Base-by-base conservation (phyloP, 805 yeast genomes). In the Blastobotrys attinorum region DNA sequence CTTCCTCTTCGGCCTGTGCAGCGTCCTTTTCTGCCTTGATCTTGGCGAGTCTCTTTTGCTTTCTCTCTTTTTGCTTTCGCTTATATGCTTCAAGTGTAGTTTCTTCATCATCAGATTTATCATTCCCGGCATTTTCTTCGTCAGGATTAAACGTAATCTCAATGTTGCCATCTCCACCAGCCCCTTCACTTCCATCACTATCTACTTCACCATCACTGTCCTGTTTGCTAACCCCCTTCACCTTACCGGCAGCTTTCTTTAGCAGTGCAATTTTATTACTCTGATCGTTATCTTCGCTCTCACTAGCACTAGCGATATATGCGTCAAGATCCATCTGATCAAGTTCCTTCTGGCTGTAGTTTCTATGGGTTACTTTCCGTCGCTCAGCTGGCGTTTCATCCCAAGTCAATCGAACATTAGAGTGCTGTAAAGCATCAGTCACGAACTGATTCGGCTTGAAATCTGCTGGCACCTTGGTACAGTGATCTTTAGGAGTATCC, bases 301-400 rank as follows among this genome's bases (percentile, higher is more conserved):
- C 84, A 44, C 76, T 72, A 54, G 79, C 90, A 42, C 83, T 81
- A 0, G 96, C 97, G 47, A 89, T 67, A 57, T 89, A 92, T 1
- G 97, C 59, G 46, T 55, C 53, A 39, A 44, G 47, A 31, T 57
- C 61, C 53, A 52, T 52, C 16, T 55, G 57, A 17, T 54, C 59
- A 22, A 54, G 51, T 25, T 92, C 97, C 59, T 83, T 80, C 60
- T 84, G 92, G 39, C 87, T 78, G 61, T 92, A 90, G 4, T 88
- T 86, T 53, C 82, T 80, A 13, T 83, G 73, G 1, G 96, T 75
- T 43, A 89, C 62, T 46, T 82, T 77, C 15, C 77, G 62, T 57
- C 98, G 76, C 57, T 88, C 97, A 46, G 79, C 81, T 4, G 98
- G 97, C 0, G 97, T 94, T 66, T 90, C 97, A 63, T 92, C 98